Conservation (phyloP, 306 rosid genomes). For the Mimosa pudica region DNA sequence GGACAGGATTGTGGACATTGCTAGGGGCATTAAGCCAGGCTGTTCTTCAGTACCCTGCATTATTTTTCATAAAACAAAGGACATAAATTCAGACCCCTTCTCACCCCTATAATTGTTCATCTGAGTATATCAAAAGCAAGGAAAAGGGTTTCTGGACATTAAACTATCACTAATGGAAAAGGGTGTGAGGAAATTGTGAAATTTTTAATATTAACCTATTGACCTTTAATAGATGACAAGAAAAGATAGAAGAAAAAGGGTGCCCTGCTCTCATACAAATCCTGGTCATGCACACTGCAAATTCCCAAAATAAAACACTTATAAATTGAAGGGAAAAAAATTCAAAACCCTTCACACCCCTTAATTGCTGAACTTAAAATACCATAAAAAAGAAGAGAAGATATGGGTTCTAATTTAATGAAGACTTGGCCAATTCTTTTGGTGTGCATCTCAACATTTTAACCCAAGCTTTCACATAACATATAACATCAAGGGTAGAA, state of each 20-base stretch:
- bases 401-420: not conserved
- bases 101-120: too few relatives aligned
- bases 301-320: not conserved
- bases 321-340: not conserved
- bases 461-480: constrained; percentile 10
- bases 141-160: not conserved
- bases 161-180: not conserved
- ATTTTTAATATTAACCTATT: not conserved
- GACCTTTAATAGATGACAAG: not conserved
- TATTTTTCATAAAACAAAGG: not conserved
- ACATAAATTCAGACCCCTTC: not conserved
- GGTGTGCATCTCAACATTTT: not conserved
- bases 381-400: not conserved
- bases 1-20: constrained; percentile 69
- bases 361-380: not conserved
- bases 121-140: not conserved
- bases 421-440: not conserved
- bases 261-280: not conserved
- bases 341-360: not conserved
- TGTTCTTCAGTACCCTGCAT: constrained; percentile 79
- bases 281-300: not conserved
- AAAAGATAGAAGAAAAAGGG: not conserved
- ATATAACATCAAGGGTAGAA: not conserved
- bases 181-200: not conserved
- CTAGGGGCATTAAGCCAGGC: constrained; percentile 75